Percentiles rank a stretch among this genome's conserved stretches.
phyloP scores from a whole-genome alignment of 176 grass and related monocot genomes.

The Dactylis glomerata region DNA sequence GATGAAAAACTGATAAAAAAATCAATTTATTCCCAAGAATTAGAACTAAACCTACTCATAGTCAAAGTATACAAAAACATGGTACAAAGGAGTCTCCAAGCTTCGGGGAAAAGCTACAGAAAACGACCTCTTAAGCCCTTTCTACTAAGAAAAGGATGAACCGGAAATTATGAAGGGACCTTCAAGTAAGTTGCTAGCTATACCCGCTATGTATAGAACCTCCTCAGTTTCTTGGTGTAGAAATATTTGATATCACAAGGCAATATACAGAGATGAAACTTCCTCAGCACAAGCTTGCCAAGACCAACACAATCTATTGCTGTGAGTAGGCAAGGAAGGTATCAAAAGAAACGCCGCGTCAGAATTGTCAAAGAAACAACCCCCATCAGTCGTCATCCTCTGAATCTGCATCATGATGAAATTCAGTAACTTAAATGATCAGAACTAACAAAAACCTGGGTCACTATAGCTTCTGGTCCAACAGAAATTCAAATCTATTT shows the following conservation, averaged over 20 bases:
- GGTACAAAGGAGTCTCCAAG: conserved; percentile 33
- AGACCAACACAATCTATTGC: conserved; percentile 28
- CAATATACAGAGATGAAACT: conserved; percentile 43
- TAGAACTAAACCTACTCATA: conserved; percentile 50
- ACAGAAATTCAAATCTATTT: background rate
- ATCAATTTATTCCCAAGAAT: conserved; percentile 51
- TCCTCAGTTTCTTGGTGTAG: conserved; percentile 34
- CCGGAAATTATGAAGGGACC: conserved; percentile 39
- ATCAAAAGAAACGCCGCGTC: conserved; percentile 34
- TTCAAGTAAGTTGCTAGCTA: conserved; percentile 63
- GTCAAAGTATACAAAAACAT: conserved; percentile 46
- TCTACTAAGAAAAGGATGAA: conserved; percentile 37
- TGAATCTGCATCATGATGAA: conserved; percentile 50
- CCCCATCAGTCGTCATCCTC: conserved; percentile 56
- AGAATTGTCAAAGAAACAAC: conserved; percentile 36
- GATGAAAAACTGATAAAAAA: conserved; percentile 24
- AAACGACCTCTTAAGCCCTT: conserved; percentile 30
- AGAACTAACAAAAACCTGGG: background rate
- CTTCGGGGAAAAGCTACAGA: conserved; percentile 18
- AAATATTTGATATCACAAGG: conserved; percentile 32
- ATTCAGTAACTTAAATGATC: conserved; percentile 20
- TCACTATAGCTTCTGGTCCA: background rate
- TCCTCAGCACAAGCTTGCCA: conserved; percentile 28
- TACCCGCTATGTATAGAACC: conserved; percentile 57
- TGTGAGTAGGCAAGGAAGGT: conserved; percentile 36